phyloP scores from a whole-genome alignment of 371 early-diverging fungal species.

The Catenaria anguillulae region DNA sequence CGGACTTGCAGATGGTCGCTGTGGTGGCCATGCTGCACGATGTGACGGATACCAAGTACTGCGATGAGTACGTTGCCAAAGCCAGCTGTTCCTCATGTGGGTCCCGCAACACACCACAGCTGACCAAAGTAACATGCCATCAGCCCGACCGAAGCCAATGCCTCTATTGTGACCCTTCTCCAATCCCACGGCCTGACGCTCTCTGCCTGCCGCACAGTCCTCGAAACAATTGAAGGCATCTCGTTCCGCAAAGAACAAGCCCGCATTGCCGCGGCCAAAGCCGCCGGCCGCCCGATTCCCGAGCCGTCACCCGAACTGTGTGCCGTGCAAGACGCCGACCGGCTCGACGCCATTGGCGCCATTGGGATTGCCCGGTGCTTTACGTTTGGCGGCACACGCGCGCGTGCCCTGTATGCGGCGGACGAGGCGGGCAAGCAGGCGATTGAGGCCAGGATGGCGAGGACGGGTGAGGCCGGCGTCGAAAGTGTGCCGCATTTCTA shows the following conservation, averaged over 20 bases:
- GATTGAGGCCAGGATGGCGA: neutral
- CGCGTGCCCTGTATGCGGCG: conserved; percentile 10
- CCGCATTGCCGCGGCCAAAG: neutral
- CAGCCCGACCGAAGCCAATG: neutral
- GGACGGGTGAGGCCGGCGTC: neutral
- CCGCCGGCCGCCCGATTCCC: neutral
- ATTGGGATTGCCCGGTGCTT: conserved; percentile 20
- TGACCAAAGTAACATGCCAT: no score
- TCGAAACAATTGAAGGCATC: neutral
- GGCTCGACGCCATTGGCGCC: conserved; percentile 22
- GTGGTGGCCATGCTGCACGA: conserved; percentile 20
- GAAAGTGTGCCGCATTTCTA: neutral
- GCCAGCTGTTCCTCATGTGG: neutral
- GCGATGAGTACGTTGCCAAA: neutral
- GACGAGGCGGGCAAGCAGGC: neutral
- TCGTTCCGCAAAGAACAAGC: neutral
- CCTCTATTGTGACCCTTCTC: neutral
- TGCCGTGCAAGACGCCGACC: conserved; percentile 19
- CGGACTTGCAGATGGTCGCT: conserved; percentile 9
- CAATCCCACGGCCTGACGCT: neutral
- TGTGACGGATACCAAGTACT: conserved; percentile 18
- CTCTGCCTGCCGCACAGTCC: neutral
- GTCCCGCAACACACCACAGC: no score
- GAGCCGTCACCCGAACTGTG: conserved; percentile 4
- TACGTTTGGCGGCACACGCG: conserved; percentile 14